Percentiles rank a stretch among this genome's conserved stretches.
Evolutionary conservation across 257 asterid genomes (phyloP).

Genomic region (Solanum corneliomulleri): DNA sequence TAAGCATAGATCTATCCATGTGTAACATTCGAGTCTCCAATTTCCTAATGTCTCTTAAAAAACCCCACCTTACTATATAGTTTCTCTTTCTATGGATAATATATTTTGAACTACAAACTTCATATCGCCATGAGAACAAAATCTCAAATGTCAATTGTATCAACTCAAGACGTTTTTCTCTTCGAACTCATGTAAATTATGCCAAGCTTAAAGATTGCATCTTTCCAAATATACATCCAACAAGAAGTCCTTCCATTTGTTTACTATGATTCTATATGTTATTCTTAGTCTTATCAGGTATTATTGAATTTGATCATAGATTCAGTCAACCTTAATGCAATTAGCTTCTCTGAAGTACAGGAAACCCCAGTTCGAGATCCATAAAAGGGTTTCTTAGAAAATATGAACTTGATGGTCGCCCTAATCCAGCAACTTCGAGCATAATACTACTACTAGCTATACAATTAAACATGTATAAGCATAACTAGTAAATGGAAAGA

Average conservation of each 20-base stretch:
- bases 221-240: background rate
- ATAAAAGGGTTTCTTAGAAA: background rate
- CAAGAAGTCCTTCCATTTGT: background rate
- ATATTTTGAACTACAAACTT: background rate
- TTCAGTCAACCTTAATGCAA: background rate
- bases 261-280: background rate
- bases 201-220: background rate
- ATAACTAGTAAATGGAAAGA: background rate
- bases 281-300: background rate
- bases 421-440: background rate
- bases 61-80: background rate
- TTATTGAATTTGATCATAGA: background rate
- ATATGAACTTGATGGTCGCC: background rate
- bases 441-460: background rate
- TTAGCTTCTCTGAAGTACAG: background rate
- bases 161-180: background rate
- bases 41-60: background rate
- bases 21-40: background rate
- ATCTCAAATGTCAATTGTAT: background rate
- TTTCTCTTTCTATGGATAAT: background rate
- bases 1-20: background rate
- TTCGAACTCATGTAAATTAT: background rate
- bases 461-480: background rate
- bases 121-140: background rate
- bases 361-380: background rate